Evolutionary conservation across 2,329 filamentous ascomycete genomes (phyloP), one percentile per base, ranked within the genome.

Genomic region (Tolypocladium guangdongense): DNA sequence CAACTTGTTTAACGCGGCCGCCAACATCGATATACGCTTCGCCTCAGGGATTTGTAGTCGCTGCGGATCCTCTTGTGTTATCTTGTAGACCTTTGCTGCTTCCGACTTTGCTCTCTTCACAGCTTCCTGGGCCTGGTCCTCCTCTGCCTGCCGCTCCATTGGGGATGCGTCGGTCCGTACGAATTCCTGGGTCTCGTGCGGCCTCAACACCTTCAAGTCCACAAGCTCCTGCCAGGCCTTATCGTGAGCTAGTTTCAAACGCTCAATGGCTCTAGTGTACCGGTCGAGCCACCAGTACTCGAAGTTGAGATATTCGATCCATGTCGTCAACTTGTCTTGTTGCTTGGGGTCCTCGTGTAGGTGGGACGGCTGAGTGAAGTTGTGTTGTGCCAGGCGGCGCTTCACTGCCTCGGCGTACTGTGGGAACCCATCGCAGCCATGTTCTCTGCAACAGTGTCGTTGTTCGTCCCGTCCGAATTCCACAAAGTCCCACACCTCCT

Each of bases 241-340:
- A 48, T 70, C 62, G 46, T 65, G 60, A 1, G 54, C 36, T 45
- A 51, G 56, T 55, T 64, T 54, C 12, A 55, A 54, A 5, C 56
- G 53, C 50, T 65, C 55, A 16, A 63, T 50, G 8, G 43, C 22
- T 16, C 43, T 52, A 2, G 49, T 55, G 52, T 63, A 60, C 35
- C 43, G 38, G 24, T 62, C 59, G 37, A 60, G 53, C 53, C 57
- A 62, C 59, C 59, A 61, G 48, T 63, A 52, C 54, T 66, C 59
- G 51, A 59, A 71, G 47, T 53, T 57, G 22, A 71, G 57, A 52
- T 67, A 72, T 57, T 73, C 71, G 51, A 73, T 68, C 70, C 70
- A 73, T 8, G 64, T 70, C 41, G 67, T 63, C 33, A 71, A 50
- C 41, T 62, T 56, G 51, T 70, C 63, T 55, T 73, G 66, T 1